A percentile compares a stretch with the other conserved stretches of the same genome.
Conservation (phyloP, 805 yeast species). For the Monosporozyma solicola region DNA sequence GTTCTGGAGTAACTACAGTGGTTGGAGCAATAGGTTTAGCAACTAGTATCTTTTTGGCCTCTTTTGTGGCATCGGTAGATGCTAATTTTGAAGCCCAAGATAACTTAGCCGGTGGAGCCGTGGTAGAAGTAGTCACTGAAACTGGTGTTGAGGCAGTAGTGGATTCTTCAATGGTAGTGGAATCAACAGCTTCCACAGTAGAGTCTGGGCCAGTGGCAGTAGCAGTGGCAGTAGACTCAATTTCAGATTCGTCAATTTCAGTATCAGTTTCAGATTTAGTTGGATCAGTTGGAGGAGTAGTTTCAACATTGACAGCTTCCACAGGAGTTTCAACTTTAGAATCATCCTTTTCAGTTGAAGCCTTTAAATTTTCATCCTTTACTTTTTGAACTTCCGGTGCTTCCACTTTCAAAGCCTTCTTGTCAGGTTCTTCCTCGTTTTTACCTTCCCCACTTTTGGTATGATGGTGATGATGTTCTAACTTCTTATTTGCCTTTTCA, state of each 20-base stretch:
- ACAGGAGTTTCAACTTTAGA: background rate
- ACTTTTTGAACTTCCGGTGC: background rate
- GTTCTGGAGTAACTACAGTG: background rate
- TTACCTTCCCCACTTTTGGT: background rate
- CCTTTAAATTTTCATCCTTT: background rate
- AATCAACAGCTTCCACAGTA: background rate
- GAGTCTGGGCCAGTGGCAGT: background rate
- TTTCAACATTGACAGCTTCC: background rate
- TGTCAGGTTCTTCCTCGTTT: background rate
- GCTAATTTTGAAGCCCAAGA: conserved; percentile 26
- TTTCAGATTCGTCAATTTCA: background rate
- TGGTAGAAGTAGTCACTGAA: background rate
- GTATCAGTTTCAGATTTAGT: background rate
- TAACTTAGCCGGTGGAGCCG: conserved; percentile 12
- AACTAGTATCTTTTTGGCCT: conserved; percentile 8
- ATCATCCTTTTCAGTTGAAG: background rate
- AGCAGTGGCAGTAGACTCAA: background rate
- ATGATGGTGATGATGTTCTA: conserved; percentile 1
- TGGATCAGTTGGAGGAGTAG: background rate
- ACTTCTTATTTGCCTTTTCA: background rate
- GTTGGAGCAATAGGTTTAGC: conserved; percentile 2
- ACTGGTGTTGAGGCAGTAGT: conserved; percentile 1
- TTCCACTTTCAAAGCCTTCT: background rate
- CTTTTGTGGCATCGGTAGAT: conserved; percentile 5
- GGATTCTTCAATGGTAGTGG: background rate